Evolutionary conservation across 202 grass and related monocot species (phyloP), one percentile per base, ranked within the genome.

Genomic region (Carex arenaria): DNA sequence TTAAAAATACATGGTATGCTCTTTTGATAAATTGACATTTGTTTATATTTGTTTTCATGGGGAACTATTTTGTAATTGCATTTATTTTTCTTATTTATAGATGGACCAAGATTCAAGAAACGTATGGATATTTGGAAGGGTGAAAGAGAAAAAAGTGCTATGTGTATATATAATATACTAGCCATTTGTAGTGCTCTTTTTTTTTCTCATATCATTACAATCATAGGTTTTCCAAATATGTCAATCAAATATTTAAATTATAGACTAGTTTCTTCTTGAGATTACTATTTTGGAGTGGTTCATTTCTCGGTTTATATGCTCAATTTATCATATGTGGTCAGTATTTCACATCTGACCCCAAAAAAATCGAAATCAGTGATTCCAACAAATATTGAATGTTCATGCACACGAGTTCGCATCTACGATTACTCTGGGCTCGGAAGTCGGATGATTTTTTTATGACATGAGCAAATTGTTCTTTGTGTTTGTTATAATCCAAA

Each of bases 1-100:
- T 71, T 89, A 87, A 82, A 30, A 56, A 30, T 23, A 79, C 10
- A 69, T 9, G 71, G 87, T 89, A 85, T 80, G 63, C 72, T 63
- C 49, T 47, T 61, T 61, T 65, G 1, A 51, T 72, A 36, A 15
- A 32, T 63, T 26, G 23, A 4, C 22, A 49, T 15, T 30, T 1
- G 3, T 51, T 53, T 31, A 18, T 20, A 28, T 5, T 51, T 66
- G 40, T 49, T 23, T 52, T 45, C 5, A 18, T 81, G 19, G 3
- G 3, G 36, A 66, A 64, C 14, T 18, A 52, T 65, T 51, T 65
- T 22, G 19, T 81, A 64, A 81, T 31, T 17, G 14, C 42, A 81
- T 65, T 51, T 51, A 66, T 65, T 66, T 40, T 26, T 49, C 8
- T 66, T 65, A 28, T 64, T 49, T 52, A 30, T 81, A 81, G 78